phyloP scores from a whole-genome alignment of 2,329 filamentous ascomycete genomes.

The Cadophora sp. region DNA sequence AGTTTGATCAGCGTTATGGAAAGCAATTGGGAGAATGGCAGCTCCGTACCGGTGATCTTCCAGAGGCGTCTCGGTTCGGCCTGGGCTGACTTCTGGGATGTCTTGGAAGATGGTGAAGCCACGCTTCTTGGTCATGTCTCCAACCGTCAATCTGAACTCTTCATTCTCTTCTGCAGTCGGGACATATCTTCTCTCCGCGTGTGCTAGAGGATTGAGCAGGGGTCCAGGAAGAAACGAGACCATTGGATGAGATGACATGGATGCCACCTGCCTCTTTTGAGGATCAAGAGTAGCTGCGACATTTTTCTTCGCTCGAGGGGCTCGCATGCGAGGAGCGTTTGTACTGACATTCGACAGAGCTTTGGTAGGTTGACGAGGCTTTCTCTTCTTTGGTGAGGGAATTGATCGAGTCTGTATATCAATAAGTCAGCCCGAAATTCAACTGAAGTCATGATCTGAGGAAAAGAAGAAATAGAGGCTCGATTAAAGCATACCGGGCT shows the following conservation, averaged over 20 bases:
- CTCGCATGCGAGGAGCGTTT: constrained; percentile 38
- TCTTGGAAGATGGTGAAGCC: constrained; percentile 42
- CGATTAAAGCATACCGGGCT: constrained; percentile 52
- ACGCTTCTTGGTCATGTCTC: constrained; percentile 40
- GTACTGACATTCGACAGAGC: constrained; percentile 34
- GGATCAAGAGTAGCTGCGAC: constrained; percentile 24
- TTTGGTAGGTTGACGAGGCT: constrained; percentile 33
- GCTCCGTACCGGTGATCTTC: constrained; percentile 40
- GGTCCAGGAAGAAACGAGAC: constrained; percentile 27
- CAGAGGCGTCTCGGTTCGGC: constrained; percentile 42
- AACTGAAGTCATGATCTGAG: not conserved
- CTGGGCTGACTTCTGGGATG: constrained; percentile 39
- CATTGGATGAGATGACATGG: constrained; percentile 23
- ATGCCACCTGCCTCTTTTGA: constrained; percentile 27
- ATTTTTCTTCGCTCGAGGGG: constrained; percentile 28
- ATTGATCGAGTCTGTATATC: constrained; percentile 22
- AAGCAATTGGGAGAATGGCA: not conserved
- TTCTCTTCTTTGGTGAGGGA: constrained; percentile 42
- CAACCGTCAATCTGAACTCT: constrained; percentile 42
- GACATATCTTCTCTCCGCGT: constrained; percentile 28
- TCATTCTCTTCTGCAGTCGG: constrained; percentile 42
- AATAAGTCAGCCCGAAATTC: constrained; percentile 20
- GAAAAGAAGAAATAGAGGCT: not conserved
- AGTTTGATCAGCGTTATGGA: constrained; percentile 13
- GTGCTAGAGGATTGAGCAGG: constrained; percentile 36